A percentile compares a stretch with the other conserved stretches of the same genome.
These are phyloP conservation scores for Calophaca sinica DNA, from an alignment of 306 rosid species.

Conservation along the genomic window DNA sequence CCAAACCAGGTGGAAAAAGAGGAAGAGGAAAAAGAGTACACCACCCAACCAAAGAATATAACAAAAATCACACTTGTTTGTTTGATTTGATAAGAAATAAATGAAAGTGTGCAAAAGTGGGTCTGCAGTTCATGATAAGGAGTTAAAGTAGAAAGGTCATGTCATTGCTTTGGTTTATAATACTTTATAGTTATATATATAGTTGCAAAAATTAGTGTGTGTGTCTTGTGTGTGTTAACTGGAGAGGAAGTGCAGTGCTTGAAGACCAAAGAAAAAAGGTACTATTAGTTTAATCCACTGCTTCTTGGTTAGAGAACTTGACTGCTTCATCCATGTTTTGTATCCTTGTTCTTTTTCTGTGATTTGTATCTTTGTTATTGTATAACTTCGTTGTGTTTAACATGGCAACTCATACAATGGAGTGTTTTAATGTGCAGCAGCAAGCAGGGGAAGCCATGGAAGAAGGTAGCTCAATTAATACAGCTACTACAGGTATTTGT, in stretches of 20 bases:
- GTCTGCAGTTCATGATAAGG: constrained; percentile 27
- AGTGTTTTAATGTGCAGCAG: constrained; percentile 20
- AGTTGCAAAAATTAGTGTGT: constrained; percentile 24
- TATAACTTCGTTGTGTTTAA: too few relatives aligned
- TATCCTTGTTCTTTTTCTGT: background rate
- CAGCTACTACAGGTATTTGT: constrained; percentile 39
- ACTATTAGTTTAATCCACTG: background rate
- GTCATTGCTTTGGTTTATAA: constrained; percentile 23
- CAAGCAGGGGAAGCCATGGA: constrained; percentile 53
- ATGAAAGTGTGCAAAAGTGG: constrained; percentile 4
- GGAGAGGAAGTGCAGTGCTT: constrained; percentile 40
- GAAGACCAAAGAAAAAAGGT: constrained; percentile 45
- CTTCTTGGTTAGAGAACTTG: too few relatives aligned
- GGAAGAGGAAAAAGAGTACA: too few relatives aligned
- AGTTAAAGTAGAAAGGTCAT: constrained; percentile 31
- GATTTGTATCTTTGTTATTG: background rate
- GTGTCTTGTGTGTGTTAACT: background rate
- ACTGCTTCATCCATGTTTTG: background rate
- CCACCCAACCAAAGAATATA: too few relatives aligned
- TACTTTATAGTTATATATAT: constrained; percentile 28
- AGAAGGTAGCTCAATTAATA: constrained; percentile 38
- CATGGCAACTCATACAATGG: too few relatives aligned
- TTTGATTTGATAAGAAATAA: background rate
- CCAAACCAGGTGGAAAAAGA: too few relatives aligned
- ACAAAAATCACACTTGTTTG: background rate